Percentiles rank a stretch among this genome's conserved stretches.
Evolutionary conservation across 176 grass and related monocot genomes (phyloP).

Genomic region (Oryza punctata): DNA sequence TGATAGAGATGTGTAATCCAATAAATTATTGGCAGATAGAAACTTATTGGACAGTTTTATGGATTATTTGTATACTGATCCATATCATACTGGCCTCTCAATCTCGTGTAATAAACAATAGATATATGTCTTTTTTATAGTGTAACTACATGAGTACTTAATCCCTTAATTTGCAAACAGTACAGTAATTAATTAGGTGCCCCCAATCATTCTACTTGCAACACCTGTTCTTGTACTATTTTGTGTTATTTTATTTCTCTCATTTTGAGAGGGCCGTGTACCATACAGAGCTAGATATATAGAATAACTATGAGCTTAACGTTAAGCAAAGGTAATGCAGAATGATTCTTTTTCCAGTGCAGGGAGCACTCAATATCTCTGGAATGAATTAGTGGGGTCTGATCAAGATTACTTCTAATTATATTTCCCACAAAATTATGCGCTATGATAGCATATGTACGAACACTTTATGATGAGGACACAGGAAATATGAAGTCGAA

Average conservation of each 20-base stretch:
- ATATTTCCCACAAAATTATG: constrained; percentile 38
- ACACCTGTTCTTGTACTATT: constrained; percentile 15
- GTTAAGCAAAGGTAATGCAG: constrained; percentile 26
- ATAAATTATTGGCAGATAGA: constrained; percentile 26
- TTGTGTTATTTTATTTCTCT: neutral
- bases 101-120: neutral
- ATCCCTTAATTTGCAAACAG: constrained; percentile 19
- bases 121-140: neutral
- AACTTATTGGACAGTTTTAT: constrained; percentile 1
- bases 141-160: neutral
- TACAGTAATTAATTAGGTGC: constrained; percentile 21
- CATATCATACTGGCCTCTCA: neutral
- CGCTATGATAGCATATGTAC: constrained; percentile 49
- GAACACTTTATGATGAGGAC: constrained; percentile 11
- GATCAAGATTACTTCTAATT: constrained; percentile 32
- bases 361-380: constrained; percentile 47
- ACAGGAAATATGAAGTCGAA: constrained; percentile 3
- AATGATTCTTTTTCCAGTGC: constrained; percentile 57
- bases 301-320: constrained; percentile 9
- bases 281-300: neutral
- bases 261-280: neutral
- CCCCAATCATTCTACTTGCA: neutral
- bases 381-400: constrained; percentile 46
- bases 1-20: constrained; percentile 38
- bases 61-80: neutral